Evolutionary conservation across 2,329 filamentous ascomycete species (phyloP).

Genomic region (Cordyceps cicadae): DNA sequence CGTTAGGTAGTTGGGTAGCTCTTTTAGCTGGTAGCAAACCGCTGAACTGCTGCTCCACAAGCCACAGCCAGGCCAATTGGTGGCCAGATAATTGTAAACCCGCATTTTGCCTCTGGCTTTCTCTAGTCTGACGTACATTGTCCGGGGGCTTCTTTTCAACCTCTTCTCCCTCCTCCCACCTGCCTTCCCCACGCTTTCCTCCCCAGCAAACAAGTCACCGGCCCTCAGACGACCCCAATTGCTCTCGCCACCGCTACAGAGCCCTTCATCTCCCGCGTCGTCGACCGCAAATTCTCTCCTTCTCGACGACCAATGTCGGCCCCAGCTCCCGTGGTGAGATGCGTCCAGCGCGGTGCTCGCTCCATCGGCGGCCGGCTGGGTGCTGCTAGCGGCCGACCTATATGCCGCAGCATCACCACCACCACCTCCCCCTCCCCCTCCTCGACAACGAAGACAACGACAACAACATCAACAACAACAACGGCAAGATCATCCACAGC

Average conservation of each 20-base stretch:
- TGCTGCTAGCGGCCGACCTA: constrained; percentile 18
- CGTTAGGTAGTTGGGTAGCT: too few relatives aligned
- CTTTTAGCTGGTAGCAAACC: not conserved
- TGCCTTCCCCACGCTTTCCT: constrained; percentile 19
- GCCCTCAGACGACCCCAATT: not conserved
- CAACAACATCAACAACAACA: constrained; percentile 12
- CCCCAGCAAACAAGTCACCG: not conserved
- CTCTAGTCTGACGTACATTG: constrained; percentile 6
- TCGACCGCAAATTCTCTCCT: not conserved
- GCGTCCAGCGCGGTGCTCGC: constrained; percentile 30
- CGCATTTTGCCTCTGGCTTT: constrained; percentile 2
- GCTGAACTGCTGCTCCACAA: constrained; percentile 2
- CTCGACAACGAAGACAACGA: not conserved
- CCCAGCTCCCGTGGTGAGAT: constrained; percentile 30
- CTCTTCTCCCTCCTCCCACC: constrained; percentile 6
- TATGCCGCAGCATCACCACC: constrained; percentile 15
- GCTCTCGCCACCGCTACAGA: not conserved
- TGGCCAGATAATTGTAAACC: constrained; percentile 13
- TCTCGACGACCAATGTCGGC: constrained; percentile 25
- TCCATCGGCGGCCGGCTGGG: constrained; percentile 23
- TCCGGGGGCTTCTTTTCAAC: not conserved
- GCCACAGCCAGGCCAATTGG: constrained; percentile 7
- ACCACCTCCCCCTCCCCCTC: not conserved
- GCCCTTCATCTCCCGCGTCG: not conserved
- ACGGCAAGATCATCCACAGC: constrained; percentile 9